Percentiles rank a stretch among this genome's conserved stretches.
Conservation (phyloP, 192 early-diverging fungal species). For the Dissophora globulifera region DNA sequence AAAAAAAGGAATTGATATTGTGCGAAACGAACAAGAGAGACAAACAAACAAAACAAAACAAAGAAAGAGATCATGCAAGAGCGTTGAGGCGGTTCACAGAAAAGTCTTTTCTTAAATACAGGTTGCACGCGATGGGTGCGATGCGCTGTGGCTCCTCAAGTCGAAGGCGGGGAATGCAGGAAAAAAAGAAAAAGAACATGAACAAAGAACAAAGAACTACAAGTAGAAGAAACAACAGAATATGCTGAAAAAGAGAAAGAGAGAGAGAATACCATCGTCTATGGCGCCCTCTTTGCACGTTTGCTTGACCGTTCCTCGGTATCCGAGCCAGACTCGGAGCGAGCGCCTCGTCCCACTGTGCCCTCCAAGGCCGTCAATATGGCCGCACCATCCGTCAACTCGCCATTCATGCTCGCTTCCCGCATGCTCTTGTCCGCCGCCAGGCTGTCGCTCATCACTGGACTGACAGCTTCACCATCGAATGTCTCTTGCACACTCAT, state of each 20-base stretch:
- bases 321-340: slow-evolving; percentile 8
- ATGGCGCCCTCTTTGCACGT: background rate
- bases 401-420: slow-evolving; percentile 11
- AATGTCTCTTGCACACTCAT: slow-evolving; percentile 46
- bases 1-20: no score
- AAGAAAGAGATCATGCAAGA: no score
- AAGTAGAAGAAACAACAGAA: no score
- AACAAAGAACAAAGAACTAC: no score
- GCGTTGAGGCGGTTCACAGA: background rate
- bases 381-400: background rate
- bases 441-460: background rate
- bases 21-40: no score
- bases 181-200: no score
- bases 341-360: background rate
- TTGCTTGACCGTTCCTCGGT: slow-evolving; percentile 18
- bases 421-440: slow-evolving; percentile 5
- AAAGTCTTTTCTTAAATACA: background rate
- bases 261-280: background rate
- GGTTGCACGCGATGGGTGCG: no score
- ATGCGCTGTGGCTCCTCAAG: no score
- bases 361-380: background rate
- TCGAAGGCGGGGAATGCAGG: no score
- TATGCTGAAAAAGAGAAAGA: background rate
- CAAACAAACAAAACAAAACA: no score
- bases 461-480: background rate